Percentiles rank a stretch among this genome's conserved stretches.
Evolutionary conservation across 441 rosid genomes (phyloP).

Genomic region (Euphorbia celastroides): DNA sequence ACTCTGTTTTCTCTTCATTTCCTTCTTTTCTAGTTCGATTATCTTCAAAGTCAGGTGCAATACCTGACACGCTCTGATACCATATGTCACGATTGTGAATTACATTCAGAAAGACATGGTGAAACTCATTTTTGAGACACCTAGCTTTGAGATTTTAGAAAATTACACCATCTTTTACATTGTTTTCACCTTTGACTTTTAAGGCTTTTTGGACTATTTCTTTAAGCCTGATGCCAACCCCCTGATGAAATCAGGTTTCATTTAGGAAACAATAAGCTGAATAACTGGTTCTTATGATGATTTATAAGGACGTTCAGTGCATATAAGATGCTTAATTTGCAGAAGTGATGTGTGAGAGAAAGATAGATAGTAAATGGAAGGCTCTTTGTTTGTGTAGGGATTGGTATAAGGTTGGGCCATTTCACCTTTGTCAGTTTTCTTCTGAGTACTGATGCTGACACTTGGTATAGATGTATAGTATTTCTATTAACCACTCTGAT

Average conservation of each 20-base stretch:
- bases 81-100: no score
- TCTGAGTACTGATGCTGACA: neutral
- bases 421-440: neutral
- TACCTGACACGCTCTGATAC: no score
- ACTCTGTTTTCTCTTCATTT: no score
- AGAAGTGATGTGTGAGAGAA: neutral
- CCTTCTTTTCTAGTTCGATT: no score
- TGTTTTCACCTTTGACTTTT: neutral
- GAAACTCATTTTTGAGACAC: neutral
- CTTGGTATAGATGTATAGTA: neutral
- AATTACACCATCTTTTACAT: neutral
- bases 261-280: neutral
- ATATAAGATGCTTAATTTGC: neutral
- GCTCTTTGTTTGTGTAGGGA: neutral
- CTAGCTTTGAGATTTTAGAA: neutral
- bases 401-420: neutral
- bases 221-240: neutral
- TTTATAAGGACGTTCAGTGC: neutral
- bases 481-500: neutral
- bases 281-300: neutral
- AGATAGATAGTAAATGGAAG: neutral
- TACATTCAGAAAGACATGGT: neutral
- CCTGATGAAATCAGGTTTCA: neutral
- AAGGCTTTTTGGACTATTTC: neutral
- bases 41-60: no score